Evolutionary conservation across 1,284 basidiomycete genomes (phyloP).

Genomic region (Heterobasidion annosum): DNA sequence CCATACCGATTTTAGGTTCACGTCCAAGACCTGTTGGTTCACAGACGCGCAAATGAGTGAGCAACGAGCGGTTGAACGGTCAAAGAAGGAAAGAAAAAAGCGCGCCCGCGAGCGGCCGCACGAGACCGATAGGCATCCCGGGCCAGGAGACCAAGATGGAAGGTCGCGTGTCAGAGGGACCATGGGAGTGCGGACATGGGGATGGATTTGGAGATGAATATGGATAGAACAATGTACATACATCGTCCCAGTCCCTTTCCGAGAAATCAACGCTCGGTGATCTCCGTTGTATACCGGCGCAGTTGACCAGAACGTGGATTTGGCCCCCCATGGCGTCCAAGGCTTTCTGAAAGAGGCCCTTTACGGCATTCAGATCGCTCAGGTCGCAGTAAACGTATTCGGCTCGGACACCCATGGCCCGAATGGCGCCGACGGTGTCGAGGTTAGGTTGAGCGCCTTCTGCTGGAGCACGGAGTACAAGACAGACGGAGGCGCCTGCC

Average conservation of each 20-base stretch:
- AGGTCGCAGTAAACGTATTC: constrained; percentile 73
- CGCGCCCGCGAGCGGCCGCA: not conserved
- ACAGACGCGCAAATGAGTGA: not conserved
- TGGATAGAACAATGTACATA: constrained; percentile 25
- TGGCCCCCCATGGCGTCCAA: constrained; percentile 50
- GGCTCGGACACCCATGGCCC: constrained; percentile 29
- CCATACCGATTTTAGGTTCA: constrained; percentile 76
- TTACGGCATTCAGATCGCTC: constrained; percentile 58
- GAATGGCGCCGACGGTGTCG: constrained; percentile 47
- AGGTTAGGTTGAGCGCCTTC: constrained; percentile 35
- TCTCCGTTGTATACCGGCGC: constrained; percentile 89
- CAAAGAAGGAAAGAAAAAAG: not conserved
- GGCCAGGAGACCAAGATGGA: not conserved
- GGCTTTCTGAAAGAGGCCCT: constrained; percentile 55
- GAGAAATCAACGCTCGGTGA: constrained; percentile 76
- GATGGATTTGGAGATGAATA: not conserved
- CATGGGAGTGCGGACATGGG: constrained; percentile 3
- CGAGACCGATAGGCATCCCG: constrained; percentile 3
- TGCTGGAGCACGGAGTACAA: constrained; percentile 53
- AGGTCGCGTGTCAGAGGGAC: not conserved
- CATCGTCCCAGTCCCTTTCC: constrained; percentile 87
- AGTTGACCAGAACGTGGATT: constrained; percentile 88
- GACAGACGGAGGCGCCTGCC: constrained; percentile 77
- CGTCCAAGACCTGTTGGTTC: constrained; percentile 50
- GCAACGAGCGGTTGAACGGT: not conserved